Evolutionary conservation across 345 rosid genomes (phyloP).

Genomic region (Dovyalis caffra): DNA sequence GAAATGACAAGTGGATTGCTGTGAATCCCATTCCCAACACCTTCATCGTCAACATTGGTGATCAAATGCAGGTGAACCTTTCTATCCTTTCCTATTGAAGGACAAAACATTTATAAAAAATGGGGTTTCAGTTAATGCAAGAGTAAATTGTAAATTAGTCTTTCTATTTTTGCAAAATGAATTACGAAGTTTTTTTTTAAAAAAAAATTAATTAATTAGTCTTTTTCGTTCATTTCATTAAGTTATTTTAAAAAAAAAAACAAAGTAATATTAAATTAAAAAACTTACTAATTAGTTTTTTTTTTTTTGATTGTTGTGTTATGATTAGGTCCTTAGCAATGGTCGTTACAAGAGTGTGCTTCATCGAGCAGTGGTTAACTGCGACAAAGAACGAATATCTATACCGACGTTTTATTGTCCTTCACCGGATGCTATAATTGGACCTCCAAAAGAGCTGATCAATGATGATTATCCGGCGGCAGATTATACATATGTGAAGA

Average conservation of each 20-base stretch:
- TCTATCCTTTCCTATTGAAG: neutral
- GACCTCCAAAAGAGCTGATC: conserved; percentile 36
- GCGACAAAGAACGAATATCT: conserved; percentile 44
- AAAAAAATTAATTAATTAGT: too few relatives aligned
- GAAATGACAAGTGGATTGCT: conserved; percentile 61
- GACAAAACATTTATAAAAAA: too few relatives aligned
- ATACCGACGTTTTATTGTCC: conserved; percentile 57
- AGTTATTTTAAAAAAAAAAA: too few relatives aligned
- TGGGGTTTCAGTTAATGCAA: too few relatives aligned
- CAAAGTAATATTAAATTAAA: too few relatives aligned
- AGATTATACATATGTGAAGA: conserved; percentile 45
- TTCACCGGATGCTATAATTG: conserved; percentile 46
- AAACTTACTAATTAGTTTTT: neutral
- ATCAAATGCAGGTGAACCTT: conserved; percentile 59
- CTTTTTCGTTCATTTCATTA: too few relatives aligned
- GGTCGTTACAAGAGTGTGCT: conserved; percentile 56
- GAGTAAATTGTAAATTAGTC: too few relatives aligned
- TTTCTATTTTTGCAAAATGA: too few relatives aligned
- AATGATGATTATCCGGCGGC: conserved; percentile 34
- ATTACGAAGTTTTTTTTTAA: too few relatives aligned
- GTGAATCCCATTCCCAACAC: conserved; percentile 65
- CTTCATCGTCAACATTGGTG: conserved; percentile 65
- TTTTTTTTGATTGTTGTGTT: neutral
- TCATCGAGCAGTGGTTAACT: conserved; percentile 56
- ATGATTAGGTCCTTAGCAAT: conserved; percentile 46